phyloP scores from a whole-genome alignment of 176 grass and related monocot species.

The Phoenix roebelenii region DNA sequence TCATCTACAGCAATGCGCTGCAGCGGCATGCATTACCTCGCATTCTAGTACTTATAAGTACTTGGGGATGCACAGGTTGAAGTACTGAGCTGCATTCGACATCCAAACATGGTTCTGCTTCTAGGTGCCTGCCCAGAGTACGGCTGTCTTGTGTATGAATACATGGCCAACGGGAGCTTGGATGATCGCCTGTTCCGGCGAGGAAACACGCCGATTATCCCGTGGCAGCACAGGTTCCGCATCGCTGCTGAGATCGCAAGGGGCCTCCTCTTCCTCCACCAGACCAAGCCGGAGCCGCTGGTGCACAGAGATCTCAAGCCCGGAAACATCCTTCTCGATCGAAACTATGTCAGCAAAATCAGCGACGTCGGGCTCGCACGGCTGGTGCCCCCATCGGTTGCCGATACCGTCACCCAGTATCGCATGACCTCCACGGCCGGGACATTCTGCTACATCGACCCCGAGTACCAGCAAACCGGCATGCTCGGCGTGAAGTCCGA shows the following conservation, averaged over 20 bases:
- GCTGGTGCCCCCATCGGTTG: slow-evolving; percentile 50
- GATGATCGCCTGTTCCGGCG: slow-evolving; percentile 66
- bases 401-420: slow-evolving; percentile 34
- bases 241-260: slow-evolving; percentile 60
- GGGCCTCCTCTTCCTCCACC: slow-evolving; percentile 69
- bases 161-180: slow-evolving; percentile 75
- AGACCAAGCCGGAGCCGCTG: slow-evolving; percentile 67
- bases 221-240: slow-evolving; percentile 70
- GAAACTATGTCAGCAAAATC: slow-evolving; percentile 50
- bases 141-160: slow-evolving; percentile 77
- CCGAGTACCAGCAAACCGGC: slow-evolving; percentile 84
- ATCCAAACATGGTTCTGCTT: slow-evolving; percentile 84
- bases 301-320: slow-evolving; percentile 90
- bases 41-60: no score
- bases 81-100: slow-evolving; percentile 60
- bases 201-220: slow-evolving; percentile 40
- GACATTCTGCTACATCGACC: slow-evolving; percentile 90
- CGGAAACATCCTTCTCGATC: slow-evolving; percentile 68
- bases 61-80: slow-evolving; percentile 38
- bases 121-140: slow-evolving; percentile 77
- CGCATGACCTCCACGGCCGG: slow-evolving; percentile 61
- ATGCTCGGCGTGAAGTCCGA: slow-evolving; percentile 67
- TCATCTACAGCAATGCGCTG: no score
- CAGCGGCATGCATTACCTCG: no score
- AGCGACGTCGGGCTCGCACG: slow-evolving; percentile 71